phyloP scores from a whole-genome alignment of 345 rosid species.

The Lepidium didymum region DNA sequence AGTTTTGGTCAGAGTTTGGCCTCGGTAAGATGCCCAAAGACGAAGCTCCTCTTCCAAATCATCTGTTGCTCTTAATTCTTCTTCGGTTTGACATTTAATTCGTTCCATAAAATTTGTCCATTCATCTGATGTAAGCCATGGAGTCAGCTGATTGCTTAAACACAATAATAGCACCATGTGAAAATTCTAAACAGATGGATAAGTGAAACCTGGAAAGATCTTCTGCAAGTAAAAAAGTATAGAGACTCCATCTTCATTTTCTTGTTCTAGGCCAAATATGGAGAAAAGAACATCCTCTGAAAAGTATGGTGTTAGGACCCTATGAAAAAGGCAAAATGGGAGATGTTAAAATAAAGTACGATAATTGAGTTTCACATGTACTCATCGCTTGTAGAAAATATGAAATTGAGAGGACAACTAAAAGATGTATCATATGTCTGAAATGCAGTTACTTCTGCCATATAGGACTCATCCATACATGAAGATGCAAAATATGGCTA shows the following conservation, averaged over 20 bases:
- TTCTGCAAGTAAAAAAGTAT: conserved; percentile 76
- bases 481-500: not conserved
- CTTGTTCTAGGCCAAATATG: conserved; percentile 38
- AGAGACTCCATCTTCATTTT: conserved; percentile 83
- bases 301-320: conserved; percentile 77
- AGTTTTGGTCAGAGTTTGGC: conserved; percentile 78
- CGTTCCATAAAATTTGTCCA: conserved; percentile 72
- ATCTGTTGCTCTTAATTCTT: conserved; percentile 37
- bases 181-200: not conserved
- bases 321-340: conserved; percentile 21
- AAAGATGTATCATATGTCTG: not conserved
- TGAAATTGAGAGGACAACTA: not conserved
- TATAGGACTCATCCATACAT: not conserved
- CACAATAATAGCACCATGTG: not conserved
- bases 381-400: not conserved
- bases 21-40: conserved; percentile 77
- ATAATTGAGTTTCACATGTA: not conserved
- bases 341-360: not conserved
- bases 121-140: conserved; percentile 45
- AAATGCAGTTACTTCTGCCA: not conserved
- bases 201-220: conserved; percentile 64
- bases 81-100: conserved; percentile 40
- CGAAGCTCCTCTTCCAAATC: conserved; percentile 57
- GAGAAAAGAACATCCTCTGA: conserved; percentile 72
- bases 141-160: conserved; percentile 17